Conservation (phyloP, 2,329 filamentous ascomycete genomes). For the Microdochium bolleyi region DNA sequence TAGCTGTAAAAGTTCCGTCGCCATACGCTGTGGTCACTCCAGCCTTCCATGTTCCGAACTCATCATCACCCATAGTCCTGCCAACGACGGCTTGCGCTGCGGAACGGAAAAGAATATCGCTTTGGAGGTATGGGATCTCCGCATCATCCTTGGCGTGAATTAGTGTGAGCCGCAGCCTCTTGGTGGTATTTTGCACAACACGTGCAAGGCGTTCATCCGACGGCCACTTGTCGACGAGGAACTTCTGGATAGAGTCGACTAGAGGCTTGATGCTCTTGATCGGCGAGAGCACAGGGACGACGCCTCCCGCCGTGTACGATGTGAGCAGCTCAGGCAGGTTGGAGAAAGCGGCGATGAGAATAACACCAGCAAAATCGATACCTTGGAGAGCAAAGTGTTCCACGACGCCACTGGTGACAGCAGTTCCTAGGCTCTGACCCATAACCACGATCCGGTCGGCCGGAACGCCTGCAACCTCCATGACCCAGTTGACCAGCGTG, state of each 20-base stretch:
- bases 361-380: conserved; percentile 67
- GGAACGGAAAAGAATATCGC: conserved; percentile 53
- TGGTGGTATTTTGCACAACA: conserved; percentile 42
- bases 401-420: conserved; percentile 66
- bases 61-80: conserved; percentile 23
- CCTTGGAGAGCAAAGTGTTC: conserved; percentile 57
- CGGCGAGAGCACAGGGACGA: conserved; percentile 72
- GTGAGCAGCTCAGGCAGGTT: conserved; percentile 65
- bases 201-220: conserved; percentile 59
- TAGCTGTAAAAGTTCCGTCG: conserved; percentile 38
- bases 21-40: conserved; percentile 33
- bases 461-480: conserved; percentile 55
- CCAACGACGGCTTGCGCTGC: conserved; percentile 44
- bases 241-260: conserved; percentile 49
- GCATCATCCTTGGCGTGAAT: conserved; percentile 75
- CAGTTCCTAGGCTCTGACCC: conserved; percentile 85
- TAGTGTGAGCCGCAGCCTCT: conserved; percentile 56
- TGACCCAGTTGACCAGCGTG: conserved; percentile 64
- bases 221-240: conserved; percentile 75
- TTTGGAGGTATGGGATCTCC: conserved; percentile 72
- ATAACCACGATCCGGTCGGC: conserved; percentile 69
- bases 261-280: conserved; percentile 59
- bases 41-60: conserved; percentile 36
- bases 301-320: conserved; percentile 70
- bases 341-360: conserved; percentile 75